These are phyloP conservation scores for Pseudopithomyces chartarum DNA, from an alignment of 2,329 filamentous ascomycete genomes.

Conservation along the genomic window DNA sequence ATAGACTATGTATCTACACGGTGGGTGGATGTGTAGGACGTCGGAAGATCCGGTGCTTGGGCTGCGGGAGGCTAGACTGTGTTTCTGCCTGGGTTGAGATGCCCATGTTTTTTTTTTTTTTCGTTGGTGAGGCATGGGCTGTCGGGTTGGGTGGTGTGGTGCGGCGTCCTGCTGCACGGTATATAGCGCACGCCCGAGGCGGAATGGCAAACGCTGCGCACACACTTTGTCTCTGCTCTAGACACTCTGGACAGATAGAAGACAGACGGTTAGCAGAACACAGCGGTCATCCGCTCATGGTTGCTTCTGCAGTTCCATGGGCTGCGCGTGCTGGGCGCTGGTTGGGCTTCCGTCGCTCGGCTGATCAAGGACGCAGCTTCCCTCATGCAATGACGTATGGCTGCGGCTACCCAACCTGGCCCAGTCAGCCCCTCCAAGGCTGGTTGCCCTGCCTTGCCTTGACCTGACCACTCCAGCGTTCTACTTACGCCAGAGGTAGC, in stretches of 20 bases:
- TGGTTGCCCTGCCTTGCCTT: conserved; percentile 1
- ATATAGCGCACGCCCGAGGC: too few species aligned
- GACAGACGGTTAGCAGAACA: background rate
- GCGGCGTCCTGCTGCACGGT: too few species aligned
- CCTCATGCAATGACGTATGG: conserved; percentile 8
- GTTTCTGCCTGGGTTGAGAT: too few species aligned
- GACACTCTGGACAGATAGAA: too few species aligned
- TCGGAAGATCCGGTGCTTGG: background rate
- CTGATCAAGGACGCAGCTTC: conserved; percentile 5
- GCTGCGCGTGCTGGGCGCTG: background rate
- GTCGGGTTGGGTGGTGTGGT: too few species aligned
- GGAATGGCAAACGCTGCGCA: too few species aligned
- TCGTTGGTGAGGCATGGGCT: too few species aligned
- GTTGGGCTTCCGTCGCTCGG: conserved; percentile 6
- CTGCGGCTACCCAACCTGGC: background rate
- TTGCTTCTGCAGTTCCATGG: conserved; percentile 4
- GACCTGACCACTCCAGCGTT: background rate
- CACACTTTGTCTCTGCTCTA: too few species aligned
- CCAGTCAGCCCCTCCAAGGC: conserved; percentile 8
- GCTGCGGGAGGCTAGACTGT: background rate
- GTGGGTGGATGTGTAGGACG: conserved; percentile 7
- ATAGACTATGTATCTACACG: too few species aligned
- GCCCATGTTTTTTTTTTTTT: too few species aligned
- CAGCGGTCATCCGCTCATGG: background rate
- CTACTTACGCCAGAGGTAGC: conserved; percentile 4